Evolutionary conservation across 139 green algal genomes (phyloP), one percentile per base, ranked within the genome.

Genomic region (Chlamydomonas urium): DNA sequence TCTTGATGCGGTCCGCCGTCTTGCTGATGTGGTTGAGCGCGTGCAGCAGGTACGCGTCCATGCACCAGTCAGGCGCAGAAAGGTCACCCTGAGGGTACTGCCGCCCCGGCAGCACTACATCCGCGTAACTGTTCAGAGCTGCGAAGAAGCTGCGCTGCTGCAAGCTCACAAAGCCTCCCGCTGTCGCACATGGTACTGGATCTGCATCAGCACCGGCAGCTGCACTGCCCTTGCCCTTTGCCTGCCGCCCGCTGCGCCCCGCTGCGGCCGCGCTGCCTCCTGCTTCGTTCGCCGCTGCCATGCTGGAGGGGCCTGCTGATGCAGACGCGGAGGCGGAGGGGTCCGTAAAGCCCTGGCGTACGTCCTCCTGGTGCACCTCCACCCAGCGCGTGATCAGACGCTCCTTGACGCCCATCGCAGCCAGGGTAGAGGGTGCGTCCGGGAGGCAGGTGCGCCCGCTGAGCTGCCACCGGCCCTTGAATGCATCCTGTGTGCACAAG

Each of bases 41-140:
- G 75, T 96, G 90, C 38, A 97, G 85, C 66, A 97, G 81, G 42
- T 83, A 76, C 0, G 89, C 93, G 60, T 96, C 90, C 60, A 67
- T 67, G 60, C 42, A 31, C 60, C 42, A 14, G 42, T 67, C 60
- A 24, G 32, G 60, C 33, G n/a, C 60, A 67, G n/a, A 26, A 14
- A 67, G 5, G 17, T 53, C 42, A 26, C 14, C 19, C 4, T 67
- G 72, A 2, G 83, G 83, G 70, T 93, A 94, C 8, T 74, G 71
- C 2, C 77, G 50, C 24, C 47, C 65, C 0, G 83, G 61, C 31
- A 86, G 37, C 28, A 86, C 68, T 17, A 94, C 33, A 48, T 94
- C 89, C 0, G 53, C 47, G 66, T 93, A 92, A 47, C 65, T 79
- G 71, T 73, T 83, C 21, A 4, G 48, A 36, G 62, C 48, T 0